Conservation (phyloP, 805 yeast species). For the Saccharomyces jurei region DNA sequence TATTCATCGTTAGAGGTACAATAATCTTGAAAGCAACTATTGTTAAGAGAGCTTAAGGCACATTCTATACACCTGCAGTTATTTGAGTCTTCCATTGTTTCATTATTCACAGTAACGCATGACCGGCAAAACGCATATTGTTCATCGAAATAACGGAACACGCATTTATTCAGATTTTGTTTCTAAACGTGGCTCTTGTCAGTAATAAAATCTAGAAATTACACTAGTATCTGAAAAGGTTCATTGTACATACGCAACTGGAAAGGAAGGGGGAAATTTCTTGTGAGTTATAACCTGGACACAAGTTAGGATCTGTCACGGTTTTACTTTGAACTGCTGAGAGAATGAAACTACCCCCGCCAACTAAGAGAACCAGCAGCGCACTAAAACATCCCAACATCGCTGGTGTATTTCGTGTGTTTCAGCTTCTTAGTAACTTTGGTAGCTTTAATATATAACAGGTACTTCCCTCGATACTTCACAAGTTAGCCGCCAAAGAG, state of each 20-base stretch:
- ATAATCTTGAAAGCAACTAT: slow-evolving; percentile 9
- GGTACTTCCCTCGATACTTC: neutral
- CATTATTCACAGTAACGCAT: slow-evolving; percentile 11
- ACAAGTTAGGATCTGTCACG: neutral
- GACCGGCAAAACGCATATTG: slow-evolving; percentile 10
- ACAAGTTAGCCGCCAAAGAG: neutral
- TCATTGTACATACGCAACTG: neutral
- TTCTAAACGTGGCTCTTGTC: neutral
- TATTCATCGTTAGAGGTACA: slow-evolving; percentile 3
- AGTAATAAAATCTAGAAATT: neutral
- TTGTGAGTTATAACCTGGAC: neutral
- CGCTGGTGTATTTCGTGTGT: neutral
- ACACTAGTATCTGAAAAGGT: neutral
- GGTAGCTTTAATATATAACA: neutral
- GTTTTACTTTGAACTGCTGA: neutral
- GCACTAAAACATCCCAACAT: neutral
- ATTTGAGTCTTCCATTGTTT: slow-evolving; percentile 7
- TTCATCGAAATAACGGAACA: slow-evolving; percentile 5
- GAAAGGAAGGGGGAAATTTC: neutral
- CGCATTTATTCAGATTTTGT: slow-evolving; percentile 6
- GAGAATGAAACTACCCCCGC: neutral
- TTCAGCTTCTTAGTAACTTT: neutral
- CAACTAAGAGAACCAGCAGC: neutral
- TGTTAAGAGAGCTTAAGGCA: slow-evolving; percentile 6
- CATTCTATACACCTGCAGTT: slow-evolving; percentile 21